phyloP scores from a whole-genome alignment of 805 yeast genomes.

The Metschnikowia gelsemii region DNA sequence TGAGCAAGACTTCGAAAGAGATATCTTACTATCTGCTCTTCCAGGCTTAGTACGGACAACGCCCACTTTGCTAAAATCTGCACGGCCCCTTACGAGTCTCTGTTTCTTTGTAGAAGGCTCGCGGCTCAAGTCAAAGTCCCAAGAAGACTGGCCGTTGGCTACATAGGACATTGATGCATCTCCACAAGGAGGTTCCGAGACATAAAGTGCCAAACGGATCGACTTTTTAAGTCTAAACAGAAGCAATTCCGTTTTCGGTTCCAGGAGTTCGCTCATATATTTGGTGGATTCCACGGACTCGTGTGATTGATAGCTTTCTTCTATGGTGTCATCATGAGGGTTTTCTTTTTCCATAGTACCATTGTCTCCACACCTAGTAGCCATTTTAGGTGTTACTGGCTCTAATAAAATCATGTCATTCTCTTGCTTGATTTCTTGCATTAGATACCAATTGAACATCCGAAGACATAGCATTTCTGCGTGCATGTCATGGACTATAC shows the following conservation, averaged over 20 bases:
- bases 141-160: slow-evolving; percentile 22
- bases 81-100: slow-evolving; percentile 56
- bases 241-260: no score
- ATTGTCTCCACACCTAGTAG: no score
- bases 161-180: slow-evolving; percentile 67
- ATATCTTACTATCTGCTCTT: slow-evolving; percentile 67
- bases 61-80: slow-evolving; percentile 55
- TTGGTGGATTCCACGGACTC: no score
- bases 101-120: slow-evolving; percentile 16
- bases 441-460: slow-evolving; percentile 59
- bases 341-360: no score
- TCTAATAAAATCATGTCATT: slow-evolving; percentile 11
- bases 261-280: no score
- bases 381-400: no score
- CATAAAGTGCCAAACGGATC: slow-evolving; percentile 51
- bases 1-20: slow-evolving; percentile 83
- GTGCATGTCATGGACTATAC: slow-evolving; percentile 80
- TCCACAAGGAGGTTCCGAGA: slow-evolving; percentile 87
- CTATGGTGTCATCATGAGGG: no score
- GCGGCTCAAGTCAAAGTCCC: slow-evolving; percentile 17
- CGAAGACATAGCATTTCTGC: slow-evolving; percentile 81
- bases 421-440: slow-evolving; percentile 41
- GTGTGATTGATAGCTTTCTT: no score
- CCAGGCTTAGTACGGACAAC: slow-evolving; percentile 92
- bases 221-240: slow-evolving; percentile 24